phyloP scores from a whole-genome alignment of 441 rosid genomes.

The Syzygium syzygioides region DNA sequence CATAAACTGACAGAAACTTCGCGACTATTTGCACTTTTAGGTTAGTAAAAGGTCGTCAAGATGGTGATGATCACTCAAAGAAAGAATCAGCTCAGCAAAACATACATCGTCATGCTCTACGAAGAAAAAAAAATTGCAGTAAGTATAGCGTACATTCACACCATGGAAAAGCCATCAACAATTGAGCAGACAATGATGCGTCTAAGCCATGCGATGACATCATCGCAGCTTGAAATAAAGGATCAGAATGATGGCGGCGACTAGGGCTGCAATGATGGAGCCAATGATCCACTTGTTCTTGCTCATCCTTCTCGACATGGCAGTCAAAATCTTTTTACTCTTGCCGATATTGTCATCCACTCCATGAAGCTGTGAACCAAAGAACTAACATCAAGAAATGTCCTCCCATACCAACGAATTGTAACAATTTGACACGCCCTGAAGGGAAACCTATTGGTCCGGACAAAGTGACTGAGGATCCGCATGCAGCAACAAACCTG shows the following conservation, averaged over 20 bases:
- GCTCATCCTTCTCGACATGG: slow-evolving; percentile 28
- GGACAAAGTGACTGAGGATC: not conserved
- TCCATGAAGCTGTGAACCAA: slow-evolving; percentile 25
- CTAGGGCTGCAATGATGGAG: slow-evolving; percentile 10
- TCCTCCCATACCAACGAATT: not conserved
- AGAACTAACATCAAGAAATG: not conserved
- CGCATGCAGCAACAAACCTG: not conserved
- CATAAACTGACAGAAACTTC: not conserved
- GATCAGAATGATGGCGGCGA: slow-evolving; percentile 10
- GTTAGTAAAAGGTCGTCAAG: not conserved
- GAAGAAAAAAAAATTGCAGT: not conserved
- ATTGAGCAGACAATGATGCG: not conserved
- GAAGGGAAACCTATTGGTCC: not conserved
- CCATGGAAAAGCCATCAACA: not conserved
- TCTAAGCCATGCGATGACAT: not conserved
- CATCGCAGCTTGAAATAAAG: slow-evolving; percentile 23
- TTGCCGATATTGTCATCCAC: slow-evolving; percentile 27
- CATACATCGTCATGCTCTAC: not conserved
- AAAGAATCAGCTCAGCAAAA: not conserved
- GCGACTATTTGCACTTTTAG: not conserved
- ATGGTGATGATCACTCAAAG: not conserved
- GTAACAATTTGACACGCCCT: not conserved
- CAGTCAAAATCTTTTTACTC: slow-evolving; percentile 26
- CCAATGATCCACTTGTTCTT: slow-evolving; percentile 28
- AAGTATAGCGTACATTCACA: not conserved